Conservation (phyloP, 768 basidiomycete species). For the Boletus bicolor region DNA sequence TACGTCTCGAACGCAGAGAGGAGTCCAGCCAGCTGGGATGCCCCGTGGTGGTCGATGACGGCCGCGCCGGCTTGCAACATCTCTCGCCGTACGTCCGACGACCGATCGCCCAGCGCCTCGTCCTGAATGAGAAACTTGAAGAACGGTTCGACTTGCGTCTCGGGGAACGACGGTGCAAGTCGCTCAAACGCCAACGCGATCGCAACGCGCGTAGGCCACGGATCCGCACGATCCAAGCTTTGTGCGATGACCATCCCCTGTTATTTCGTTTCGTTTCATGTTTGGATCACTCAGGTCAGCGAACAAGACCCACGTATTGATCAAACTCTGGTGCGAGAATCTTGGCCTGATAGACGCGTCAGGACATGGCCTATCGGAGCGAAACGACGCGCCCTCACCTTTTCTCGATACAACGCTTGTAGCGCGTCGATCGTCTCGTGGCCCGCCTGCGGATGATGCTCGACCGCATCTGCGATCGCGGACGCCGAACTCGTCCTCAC, state of each 20-base stretch:
- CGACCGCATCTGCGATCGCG: constrained; percentile 75
- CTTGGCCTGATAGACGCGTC: constrained; percentile 53
- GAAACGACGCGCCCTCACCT: constrained; percentile 40
- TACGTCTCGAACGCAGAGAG: constrained; percentile 81
- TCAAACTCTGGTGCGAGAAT: constrained; percentile 90
- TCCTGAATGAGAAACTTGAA: constrained; percentile 86
- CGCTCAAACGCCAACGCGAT: constrained; percentile 63
- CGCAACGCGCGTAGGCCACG: constrained; percentile 81
- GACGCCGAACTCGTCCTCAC: constrained; percentile 70
- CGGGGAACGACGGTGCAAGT: constrained; percentile 63
- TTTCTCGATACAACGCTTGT: constrained; percentile 77
- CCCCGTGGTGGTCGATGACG: constrained; percentile 82
- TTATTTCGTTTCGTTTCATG: not conserved
- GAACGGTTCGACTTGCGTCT: constrained; percentile 60
- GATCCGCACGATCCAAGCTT: constrained; percentile 84
- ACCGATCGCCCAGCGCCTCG: constrained; percentile 84
- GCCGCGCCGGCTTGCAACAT: constrained; percentile 85
- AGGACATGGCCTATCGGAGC: not conserved
- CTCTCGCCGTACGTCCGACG: constrained; percentile 72
- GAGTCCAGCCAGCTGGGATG: constrained; percentile 63
- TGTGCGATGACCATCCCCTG: constrained; percentile 92
- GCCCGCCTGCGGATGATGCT: constrained; percentile 62
- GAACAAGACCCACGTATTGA: constrained; percentile 63
- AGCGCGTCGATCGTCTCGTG: constrained; percentile 48
- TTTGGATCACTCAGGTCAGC: not conserved